Base-by-base conservation (phyloP, 2,329 filamentous ascomycete genomes). In the Aspergillus sp. region DNA sequence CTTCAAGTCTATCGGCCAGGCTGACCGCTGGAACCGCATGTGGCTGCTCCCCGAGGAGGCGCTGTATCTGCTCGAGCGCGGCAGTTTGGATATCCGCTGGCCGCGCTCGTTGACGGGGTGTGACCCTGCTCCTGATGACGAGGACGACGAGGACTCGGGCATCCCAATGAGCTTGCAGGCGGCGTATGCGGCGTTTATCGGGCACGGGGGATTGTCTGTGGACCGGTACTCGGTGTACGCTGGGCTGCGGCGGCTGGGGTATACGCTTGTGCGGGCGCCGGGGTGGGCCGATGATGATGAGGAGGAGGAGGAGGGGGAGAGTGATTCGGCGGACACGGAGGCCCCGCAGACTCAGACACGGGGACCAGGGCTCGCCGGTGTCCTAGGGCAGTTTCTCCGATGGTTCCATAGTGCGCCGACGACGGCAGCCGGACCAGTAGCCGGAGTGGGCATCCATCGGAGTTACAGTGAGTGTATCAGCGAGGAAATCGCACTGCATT, bases 21-120 rank as follows among this genome's bases (percentile, higher is more conserved):
- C 83, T 1, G 82, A 85, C 52, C 81, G 80, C 3, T 80, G 79
- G 55, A 82, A 86, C 25, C 84, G 82, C 57, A 75, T 92, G 38
- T 97, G 92, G 92, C 68, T 99, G 47, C 71, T 96, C 36, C 93
- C 93, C 0, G 94, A 99, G 68, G 94, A 99, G 72, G 89, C 91
- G 5, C 78, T 99, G 49, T 97, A 91, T 65, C 71, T 97, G 57
- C 79, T 97, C 7, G 94, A 99, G 76, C 79, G 94, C 63, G 94
- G 93, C 0, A 91, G 84, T 44, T 65, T 97, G 64, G 91, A 97
- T 70, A 81, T 97, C 38, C 87, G 91, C 78, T 97, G 90, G 89
- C 90, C 90, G 2, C 72, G 75, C 42, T 71, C 71, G 51, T 57
- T 56, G 41, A 63, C 62, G 2, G 64, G 58, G 4, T 47, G 50